These are phyloP conservation scores for Leucocoprinus sp. DNA, from an alignment of 768 basidiomycete genomes.

Conservation along the genomic window DNA sequence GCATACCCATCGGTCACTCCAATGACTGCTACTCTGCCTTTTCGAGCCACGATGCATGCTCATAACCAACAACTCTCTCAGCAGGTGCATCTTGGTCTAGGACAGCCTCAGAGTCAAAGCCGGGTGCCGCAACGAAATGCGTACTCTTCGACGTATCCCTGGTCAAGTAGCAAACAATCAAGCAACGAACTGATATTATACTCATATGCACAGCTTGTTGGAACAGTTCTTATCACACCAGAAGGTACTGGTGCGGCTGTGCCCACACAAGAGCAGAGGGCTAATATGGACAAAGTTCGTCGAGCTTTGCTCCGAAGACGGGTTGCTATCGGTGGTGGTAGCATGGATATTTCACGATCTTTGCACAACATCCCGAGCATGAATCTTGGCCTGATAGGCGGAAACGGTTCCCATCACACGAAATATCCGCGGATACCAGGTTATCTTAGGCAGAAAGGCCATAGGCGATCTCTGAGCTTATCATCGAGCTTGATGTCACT, in stretches of 20 bases:
- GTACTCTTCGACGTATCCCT: constrained; percentile 36
- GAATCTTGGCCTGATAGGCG: background rate
- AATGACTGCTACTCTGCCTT: constrained; percentile 3
- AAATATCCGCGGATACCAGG: background rate
- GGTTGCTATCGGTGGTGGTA: constrained; percentile 57
- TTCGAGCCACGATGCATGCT: background rate
- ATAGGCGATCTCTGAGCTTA: constrained; percentile 8
- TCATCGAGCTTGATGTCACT: constrained; percentile 11
- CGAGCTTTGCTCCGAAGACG: constrained; percentile 32
- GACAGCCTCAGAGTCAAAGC: constrained; percentile 28
- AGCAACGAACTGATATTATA: constrained; percentile 71
- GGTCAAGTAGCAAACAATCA: constrained; percentile 44
- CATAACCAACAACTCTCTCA: constrained; percentile 12
- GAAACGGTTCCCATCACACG: background rate
- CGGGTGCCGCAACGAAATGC: constrained; percentile 28
- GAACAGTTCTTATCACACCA: constrained; percentile 54
- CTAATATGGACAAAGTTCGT: constrained; percentile 39
- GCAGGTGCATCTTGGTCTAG: constrained; percentile 35
- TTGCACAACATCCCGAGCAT: constrained; percentile 12
- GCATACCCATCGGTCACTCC: constrained; percentile 20
- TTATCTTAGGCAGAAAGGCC: background rate
- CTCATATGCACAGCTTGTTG: constrained; percentile 75
- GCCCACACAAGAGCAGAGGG: constrained; percentile 37
- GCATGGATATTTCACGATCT: constrained; percentile 67
- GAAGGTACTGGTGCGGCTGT: constrained; percentile 20